Evolutionary conservation across 257 asterid genomes (phyloP).

Genomic region (Nicotiana obtusifolia): DNA sequence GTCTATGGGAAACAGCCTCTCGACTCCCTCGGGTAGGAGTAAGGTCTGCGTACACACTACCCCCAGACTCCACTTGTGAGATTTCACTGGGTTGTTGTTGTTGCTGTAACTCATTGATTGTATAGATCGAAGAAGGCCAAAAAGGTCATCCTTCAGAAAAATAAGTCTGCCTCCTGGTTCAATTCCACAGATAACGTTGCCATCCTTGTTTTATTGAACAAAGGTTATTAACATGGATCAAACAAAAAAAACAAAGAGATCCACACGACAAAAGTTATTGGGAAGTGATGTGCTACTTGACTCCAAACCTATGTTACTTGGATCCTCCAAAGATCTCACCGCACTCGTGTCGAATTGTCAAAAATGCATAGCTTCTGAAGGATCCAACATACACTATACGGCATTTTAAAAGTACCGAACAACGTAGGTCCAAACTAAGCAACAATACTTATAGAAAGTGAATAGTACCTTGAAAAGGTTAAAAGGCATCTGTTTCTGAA

Average conservation of each 20-base stretch:
- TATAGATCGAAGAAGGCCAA: neutral
- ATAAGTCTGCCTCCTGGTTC: neutral
- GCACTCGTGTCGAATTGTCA: no score
- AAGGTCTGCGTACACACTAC: no score
- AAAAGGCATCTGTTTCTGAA: constrained; percentile 81
- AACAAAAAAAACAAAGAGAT: neutral
- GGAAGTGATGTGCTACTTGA: neutral
- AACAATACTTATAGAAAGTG: neutral
- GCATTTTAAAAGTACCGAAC: no score
- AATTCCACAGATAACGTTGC: neutral
- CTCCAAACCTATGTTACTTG: neutral
- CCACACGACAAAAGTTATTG: neutral
- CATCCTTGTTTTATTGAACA: neutral
- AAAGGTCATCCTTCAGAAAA: neutral
- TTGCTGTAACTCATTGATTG: neutral
- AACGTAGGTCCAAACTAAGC: neutral
- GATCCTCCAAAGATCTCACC: no score
- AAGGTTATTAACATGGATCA: neutral
- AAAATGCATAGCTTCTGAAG: no score
- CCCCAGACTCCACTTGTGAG: no score
- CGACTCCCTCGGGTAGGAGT: no score
- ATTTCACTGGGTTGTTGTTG: no score
- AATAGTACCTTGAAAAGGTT: constrained; percentile 74
- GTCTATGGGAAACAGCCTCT: no score
- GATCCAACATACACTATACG: no score